These are phyloP conservation scores for Poa annua DNA, from an alignment of 176 grass and related monocot genomes.

Conservation along the genomic window DNA sequence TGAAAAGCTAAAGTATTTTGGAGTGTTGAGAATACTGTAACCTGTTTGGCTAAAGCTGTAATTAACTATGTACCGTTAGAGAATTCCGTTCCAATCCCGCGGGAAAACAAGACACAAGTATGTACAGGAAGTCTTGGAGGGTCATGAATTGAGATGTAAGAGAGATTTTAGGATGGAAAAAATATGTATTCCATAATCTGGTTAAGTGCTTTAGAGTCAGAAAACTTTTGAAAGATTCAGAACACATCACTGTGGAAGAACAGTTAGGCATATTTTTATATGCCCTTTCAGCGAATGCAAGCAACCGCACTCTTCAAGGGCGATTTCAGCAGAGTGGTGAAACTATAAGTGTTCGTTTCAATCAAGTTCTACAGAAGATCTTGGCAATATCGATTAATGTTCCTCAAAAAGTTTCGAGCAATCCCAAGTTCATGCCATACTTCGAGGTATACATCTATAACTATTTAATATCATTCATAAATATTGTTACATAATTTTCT, in stretches of 20 bases:
- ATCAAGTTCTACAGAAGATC: background rate
- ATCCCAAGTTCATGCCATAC: background rate
- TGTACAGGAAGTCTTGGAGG: background rate
- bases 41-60: too few relatives aligned
- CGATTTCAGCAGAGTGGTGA: background rate
- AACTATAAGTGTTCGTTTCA: background rate
- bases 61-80: too few relatives aligned
- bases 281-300: background rate
- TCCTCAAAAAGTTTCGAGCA: background rate
- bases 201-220: background rate
- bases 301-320: background rate
- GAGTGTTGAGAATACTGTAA: too few relatives aligned
- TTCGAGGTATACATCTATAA: background rate
- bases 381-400: background rate
- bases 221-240: background rate
- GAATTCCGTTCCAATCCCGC: too few relatives aligned
- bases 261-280: background rate
- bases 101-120: too few relatives aligned
- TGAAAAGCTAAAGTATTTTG: too few relatives aligned
- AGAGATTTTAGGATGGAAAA: background rate
- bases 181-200: background rate
- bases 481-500: background rate
- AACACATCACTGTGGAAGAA: background rate
- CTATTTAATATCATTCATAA: background rate
- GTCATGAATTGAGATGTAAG: background rate